Evolutionary conservation across 805 yeast species (phyloP).

Genomic region (Lachancea nothofagi): DNA sequence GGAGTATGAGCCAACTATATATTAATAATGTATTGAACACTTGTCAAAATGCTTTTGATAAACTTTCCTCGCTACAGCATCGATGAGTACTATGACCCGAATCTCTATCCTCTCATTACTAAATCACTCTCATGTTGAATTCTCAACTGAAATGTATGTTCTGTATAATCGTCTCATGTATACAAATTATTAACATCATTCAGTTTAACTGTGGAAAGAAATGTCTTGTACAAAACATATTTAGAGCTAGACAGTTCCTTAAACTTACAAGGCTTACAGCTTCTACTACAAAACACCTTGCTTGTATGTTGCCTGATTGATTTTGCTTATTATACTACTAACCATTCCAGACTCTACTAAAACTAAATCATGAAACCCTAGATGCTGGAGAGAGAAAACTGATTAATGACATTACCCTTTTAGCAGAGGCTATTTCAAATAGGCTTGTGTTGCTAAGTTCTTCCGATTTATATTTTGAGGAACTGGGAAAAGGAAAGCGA

Average conservation of each 20-base stretch:
- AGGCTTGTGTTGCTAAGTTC: neutral
- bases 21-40: too few relatives aligned
- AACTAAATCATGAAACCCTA: neutral
- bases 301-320: conserved; percentile 9
- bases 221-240: neutral
- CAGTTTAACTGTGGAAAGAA: neutral
- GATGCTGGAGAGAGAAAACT: neutral
- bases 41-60: too few relatives aligned
- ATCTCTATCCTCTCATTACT: conserved; percentile 19
- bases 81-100: conserved; percentile 15
- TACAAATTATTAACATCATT: neutral
- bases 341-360: conserved; percentile 1
- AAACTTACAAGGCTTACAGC: neutral
- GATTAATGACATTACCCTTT: neutral
- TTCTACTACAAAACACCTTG: conserved; percentile 10
- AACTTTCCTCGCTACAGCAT: too few relatives aligned
- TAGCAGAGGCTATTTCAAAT: neutral
- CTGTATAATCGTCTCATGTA: neutral
- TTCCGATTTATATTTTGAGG: neutral
- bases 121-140: conserved; percentile 14
- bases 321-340: conserved; percentile 11
- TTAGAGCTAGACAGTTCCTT: neutral
- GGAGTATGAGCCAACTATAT: too few relatives aligned
- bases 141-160: conserved; percentile 7
- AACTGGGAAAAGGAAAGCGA: neutral